Evolutionary conservation across 2,329 filamentous ascomycete genomes (phyloP), one percentile per base, ranked within the genome.

Genomic region (Corinectria fuckeliana): DNA sequence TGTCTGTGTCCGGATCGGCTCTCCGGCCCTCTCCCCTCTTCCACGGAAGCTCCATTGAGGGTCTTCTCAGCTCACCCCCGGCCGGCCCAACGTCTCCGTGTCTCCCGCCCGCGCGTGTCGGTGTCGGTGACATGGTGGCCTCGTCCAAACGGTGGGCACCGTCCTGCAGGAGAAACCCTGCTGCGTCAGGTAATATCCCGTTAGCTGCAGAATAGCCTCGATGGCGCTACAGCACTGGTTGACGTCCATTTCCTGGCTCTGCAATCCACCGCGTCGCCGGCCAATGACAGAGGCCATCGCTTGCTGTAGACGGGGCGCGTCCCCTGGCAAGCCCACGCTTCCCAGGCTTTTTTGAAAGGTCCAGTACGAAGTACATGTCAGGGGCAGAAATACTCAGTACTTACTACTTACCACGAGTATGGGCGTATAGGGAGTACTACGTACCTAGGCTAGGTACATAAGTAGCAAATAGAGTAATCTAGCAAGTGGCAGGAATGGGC

Each of bases 141-240:
- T 59, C 52, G 41, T 49, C 47, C 32, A 47, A 48, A 42, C 50
- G 30, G 57, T 56, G 51, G 57, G 48, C 58, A 60, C 54, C 57
- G 48, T 64, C 52, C 69, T 72, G 70, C 70, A 71, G 65, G 67
- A 70, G 65, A 62, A 71, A 63, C 70, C 69, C 64, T 68, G 69
- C 50, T 67, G 68, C 68, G 58, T 65, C 63, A 67, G 67, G 68
- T 71, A 72, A 72, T 72, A 69, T 72, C 68, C 68, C 65, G 57
- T 58, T 72, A 72, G 70, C 59, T 72, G 69, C 68, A 72, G 64
- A 65, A 52, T 62, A 53, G 65, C 49, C 57, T 65, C 61, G 50
- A 64, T 68, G 63, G 68, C 64, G 69, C 65, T 65, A 67, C 62
- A 71, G 65, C 53, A 71, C 64, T 71, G 69, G 69, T 57, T 70